Percentiles rank a stretch among this genome's conserved stretches.
Evolutionary conservation across 2,329 filamentous ascomycete species (phyloP).

Genomic region (Nannizzia gypsea): DNA sequence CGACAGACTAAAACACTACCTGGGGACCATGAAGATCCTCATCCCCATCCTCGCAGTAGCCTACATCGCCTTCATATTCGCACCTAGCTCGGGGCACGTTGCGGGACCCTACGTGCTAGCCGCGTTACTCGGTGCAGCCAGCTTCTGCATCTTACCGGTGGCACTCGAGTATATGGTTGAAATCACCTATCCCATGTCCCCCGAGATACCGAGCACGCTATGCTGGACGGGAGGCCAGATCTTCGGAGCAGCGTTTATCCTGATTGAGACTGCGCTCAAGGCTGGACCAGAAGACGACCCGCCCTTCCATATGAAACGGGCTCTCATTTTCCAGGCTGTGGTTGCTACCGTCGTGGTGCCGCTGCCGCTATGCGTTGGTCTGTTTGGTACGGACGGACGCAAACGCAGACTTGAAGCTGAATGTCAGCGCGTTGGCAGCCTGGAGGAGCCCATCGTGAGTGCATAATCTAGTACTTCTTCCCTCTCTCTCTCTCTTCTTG

Average conservation of each 20-base stretch:
- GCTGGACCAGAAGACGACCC: constrained; percentile 42
- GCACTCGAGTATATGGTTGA: constrained; percentile 80
- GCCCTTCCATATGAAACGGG: constrained; percentile 59
- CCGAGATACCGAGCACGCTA: constrained; percentile 71
- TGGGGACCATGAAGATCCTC: constrained; percentile 58
- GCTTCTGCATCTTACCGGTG: constrained; percentile 70
- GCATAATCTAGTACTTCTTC: neutral
- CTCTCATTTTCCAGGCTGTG: constrained; percentile 68
- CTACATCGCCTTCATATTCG: constrained; percentile 74
- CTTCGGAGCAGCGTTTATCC: constrained; percentile 70
- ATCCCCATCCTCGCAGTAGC: constrained; percentile 61
- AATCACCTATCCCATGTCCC: constrained; percentile 72
- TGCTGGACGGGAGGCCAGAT: constrained; percentile 83
- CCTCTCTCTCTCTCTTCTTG: neutral
- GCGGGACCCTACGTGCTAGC: constrained; percentile 59
- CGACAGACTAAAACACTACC: constrained; percentile 71
- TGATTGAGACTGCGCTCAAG: constrained; percentile 64
- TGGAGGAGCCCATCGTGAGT: neutral
- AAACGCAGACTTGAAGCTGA: constrained; percentile 33
- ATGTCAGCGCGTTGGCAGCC: constrained; percentile 2
- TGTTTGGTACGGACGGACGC: constrained; percentile 49
- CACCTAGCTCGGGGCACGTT: constrained; percentile 47
- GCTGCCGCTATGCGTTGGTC: constrained; percentile 55
- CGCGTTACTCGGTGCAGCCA: constrained; percentile 63
- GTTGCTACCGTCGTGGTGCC: constrained; percentile 54